Evolutionary conservation across 352 stramenopile species (phyloP), one percentile per base, ranked within the genome.

Genomic region (Blastocystis sp.): DNA sequence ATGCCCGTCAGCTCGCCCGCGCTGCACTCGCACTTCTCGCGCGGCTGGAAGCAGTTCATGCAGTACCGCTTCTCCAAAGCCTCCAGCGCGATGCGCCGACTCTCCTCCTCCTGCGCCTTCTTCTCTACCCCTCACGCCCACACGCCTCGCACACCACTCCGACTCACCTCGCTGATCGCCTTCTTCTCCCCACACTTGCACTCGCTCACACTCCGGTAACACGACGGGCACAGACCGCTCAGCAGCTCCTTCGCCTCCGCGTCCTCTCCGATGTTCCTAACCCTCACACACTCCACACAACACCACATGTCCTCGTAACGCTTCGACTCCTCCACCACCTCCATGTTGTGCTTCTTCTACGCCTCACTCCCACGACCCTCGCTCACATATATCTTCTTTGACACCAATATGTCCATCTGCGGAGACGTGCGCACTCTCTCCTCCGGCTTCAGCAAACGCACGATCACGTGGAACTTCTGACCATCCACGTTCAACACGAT

Each of bases 1-100:
- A 28, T 23, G 23, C 10, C 38, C 23, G 11, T 70, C 62, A 70
- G 62, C 23, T 43, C 62, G 62, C 10, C 10, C 10, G 11, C 10
- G 23, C 23, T 14, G 23, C 65, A 76, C 14, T 28, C 4, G 23
- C 65, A 76, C 21, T 28, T n/a, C 34, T 76, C 4, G 7, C 52
- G 43, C n/a, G n/a, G 17, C n/a, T 52, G 5, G 65, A 76, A 76
- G 65, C 65, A 76, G 38, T 76, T 76, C 65, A 76, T 76, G 43
- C 65, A 76, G 34, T 76, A 76, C 4, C 23, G 23, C 23, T 76
- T 38, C 34, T 28, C 23, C 43, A 76, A 52, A 21, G 65, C 38
- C 14, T 28, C 43, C 23, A 76, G n/a, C 9, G 65, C 65, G 65
- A 76, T 43, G 34, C 43, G 65, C 14, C 65, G 65, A 43, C 7